Evolutionary conservation across 2,329 filamentous ascomycete species (phyloP).

Genomic region (Chaetomium sp.): DNA sequence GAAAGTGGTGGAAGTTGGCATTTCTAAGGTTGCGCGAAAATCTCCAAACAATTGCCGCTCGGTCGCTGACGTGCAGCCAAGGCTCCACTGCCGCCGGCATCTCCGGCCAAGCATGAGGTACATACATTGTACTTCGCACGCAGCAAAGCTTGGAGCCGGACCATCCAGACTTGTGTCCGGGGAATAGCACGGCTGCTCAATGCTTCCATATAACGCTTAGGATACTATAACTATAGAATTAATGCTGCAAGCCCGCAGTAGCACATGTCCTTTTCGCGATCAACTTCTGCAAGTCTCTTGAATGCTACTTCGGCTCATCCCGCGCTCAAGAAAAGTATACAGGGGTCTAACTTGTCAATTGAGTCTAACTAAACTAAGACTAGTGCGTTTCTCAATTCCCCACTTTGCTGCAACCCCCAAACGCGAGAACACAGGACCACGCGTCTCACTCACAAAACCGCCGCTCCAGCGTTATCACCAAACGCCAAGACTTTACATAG

Average conservation of each 20-base stretch:
- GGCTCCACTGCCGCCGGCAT: slow-evolving; percentile 7
- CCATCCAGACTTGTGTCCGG: too few species aligned
- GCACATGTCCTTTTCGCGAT: too few species aligned
- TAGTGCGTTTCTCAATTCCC: neutral
- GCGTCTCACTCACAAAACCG: slow-evolving; percentile 1
- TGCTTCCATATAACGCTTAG: too few species aligned
- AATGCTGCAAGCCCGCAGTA: too few species aligned
- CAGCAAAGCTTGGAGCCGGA: neutral
- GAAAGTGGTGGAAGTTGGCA: slow-evolving; percentile 5
- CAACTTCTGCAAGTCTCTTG: neutral
- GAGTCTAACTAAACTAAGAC: neutral
- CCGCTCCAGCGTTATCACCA: slow-evolving; percentile 1
- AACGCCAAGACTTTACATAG: slow-evolving; percentile 12
- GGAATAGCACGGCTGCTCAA: too few species aligned
- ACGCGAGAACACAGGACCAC: slow-evolving; percentile 4
- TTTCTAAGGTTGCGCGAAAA: slow-evolving; percentile 12
- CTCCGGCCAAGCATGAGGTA: neutral
- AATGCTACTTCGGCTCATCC: neutral
- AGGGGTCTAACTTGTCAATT: neutral
- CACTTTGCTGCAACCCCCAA: slow-evolving; percentile 3
- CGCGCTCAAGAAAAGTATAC: neutral
- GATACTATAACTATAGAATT: too few species aligned
- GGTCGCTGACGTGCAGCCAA: slow-evolving; percentile 8
- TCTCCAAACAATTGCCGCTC: neutral
- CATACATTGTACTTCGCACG: neutral